Conservation (phyloP, 495 filamentous ascomycete genomes). For the Talaromyces stipitatus region DNA sequence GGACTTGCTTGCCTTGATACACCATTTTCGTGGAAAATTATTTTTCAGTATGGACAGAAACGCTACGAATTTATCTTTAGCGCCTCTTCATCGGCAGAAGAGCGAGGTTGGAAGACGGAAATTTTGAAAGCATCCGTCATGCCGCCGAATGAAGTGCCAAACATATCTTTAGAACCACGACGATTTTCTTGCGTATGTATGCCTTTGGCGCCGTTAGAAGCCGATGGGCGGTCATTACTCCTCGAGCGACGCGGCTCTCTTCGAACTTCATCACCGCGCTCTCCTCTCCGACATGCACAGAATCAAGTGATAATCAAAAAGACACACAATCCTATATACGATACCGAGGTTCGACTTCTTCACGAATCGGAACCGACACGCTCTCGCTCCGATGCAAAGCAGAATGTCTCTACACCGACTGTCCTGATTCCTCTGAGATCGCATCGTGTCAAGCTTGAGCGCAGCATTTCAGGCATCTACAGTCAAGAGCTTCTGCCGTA, state of each 20-base stretch:
- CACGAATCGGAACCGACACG: conserved; percentile 25
- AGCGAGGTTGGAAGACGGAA: conserved; percentile 61
- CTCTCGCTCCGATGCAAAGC: conserved; percentile 13
- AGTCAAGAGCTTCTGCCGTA: conserved; percentile 75
- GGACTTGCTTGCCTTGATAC: conserved; percentile 81
- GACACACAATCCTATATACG: conserved; percentile 62
- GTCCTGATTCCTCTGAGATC: conserved; percentile 55
- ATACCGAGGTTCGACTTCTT: conserved; percentile 16
- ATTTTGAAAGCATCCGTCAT: conserved; percentile 25
- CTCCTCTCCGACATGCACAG: conserved; percentile 42
- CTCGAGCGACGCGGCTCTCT: conserved; percentile 73
- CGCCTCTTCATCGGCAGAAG: conserved; percentile 77
- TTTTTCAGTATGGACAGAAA: conserved; percentile 69
- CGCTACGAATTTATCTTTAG: conserved; percentile 82
- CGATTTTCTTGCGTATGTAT: conserved; percentile 50
- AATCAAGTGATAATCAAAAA: conserved; percentile 82
- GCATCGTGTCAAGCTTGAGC: conserved; percentile 73
- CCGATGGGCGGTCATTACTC: conserved; percentile 64
- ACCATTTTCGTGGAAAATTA: conserved; percentile 86
- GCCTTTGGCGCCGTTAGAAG: conserved; percentile 65
- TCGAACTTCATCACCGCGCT: conserved; percentile 61
- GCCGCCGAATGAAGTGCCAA: conserved; percentile 15
- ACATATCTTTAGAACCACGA: conserved; percentile 18
- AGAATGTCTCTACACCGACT: conserved; percentile 8
- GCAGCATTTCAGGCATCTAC: conserved; percentile 70